phyloP scores from a whole-genome alignment of 1,139 yeast genomes.

The Debaryomycetaceae sp. region DNA sequence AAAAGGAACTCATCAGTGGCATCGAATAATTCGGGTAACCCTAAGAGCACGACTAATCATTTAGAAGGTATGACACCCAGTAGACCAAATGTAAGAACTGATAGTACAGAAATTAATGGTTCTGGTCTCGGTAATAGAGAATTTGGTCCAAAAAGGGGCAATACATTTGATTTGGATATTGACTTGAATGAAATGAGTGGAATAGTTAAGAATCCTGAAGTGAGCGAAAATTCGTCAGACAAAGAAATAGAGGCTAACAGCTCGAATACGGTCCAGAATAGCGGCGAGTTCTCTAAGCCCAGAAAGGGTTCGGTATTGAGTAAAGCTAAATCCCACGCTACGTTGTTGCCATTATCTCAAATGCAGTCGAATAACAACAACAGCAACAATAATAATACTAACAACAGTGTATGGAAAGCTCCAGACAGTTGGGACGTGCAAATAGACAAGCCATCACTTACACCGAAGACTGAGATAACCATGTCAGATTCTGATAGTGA shows the following conservation, averaged over 20 bases:
- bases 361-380: background rate
- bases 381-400: background rate
- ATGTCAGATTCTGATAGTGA: constrained; percentile 19
- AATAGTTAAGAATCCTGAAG: constrained; percentile 32
- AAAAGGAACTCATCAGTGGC: background rate
- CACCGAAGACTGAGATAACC: constrained; percentile 9
- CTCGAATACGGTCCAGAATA: background rate
- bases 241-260: background rate
- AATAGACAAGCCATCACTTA: constrained; percentile 17
- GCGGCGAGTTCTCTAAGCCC: background rate
- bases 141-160: constrained; percentile 5
- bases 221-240: background rate
- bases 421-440: constrained; percentile 83
- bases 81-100: background rate
- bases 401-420: constrained; percentile 48
- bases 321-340: background rate
- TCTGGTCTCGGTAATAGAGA: background rate
- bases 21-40: constrained; percentile 5
- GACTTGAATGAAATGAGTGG: constrained; percentile 52
- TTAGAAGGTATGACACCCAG: constrained; percentile 21
- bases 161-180: constrained; percentile 40
- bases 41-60: constrained; percentile 35
- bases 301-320: constrained; percentile 1
- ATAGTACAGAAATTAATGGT: background rate
- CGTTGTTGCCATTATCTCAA: background rate